A percentile compares a stretch with the other conserved stretches of the same genome.
phyloP scores from a whole-genome alignment of 2,329 filamentous ascomycete species.

The Knufia petricola region DNA sequence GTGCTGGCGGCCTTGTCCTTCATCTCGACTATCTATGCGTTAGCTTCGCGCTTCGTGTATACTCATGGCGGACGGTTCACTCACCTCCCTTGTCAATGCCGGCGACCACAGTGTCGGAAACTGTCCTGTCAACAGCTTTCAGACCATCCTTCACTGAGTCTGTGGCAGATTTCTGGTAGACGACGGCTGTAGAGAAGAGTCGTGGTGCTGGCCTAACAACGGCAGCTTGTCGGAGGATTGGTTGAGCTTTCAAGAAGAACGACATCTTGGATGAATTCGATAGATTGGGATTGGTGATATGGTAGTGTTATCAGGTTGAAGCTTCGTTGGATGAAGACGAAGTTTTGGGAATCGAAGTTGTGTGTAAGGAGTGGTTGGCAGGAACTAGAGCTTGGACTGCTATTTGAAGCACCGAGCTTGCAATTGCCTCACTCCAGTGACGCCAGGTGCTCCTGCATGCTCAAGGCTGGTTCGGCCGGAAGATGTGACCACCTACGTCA shows the following conservation, averaged over 20 bases:
- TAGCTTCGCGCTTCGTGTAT: not conserved
- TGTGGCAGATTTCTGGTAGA: conserved; percentile 41
- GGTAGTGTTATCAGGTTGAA: too few species aligned
- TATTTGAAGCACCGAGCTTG: not conserved
- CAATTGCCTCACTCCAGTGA: not conserved
- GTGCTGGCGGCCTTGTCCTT: conserved; percentile 36
- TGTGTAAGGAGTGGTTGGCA: not conserved
- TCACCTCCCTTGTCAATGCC: conserved; percentile 55
- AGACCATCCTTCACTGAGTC: conserved; percentile 49
- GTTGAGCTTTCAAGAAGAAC: conserved; percentile 26
- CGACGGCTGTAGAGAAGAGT: conserved; percentile 44
- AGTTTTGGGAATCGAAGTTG: not conserved
- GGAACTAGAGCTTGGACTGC: not conserved
- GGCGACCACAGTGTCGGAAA: conserved; percentile 48
- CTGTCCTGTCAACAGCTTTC: conserved; percentile 47
- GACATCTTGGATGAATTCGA: conserved; percentile 26
- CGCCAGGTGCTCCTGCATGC: not conserved
- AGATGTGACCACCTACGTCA: not conserved
- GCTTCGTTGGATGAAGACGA: too few species aligned
- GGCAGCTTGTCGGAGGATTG: conserved; percentile 23
- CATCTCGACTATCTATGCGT: conserved; percentile 38
- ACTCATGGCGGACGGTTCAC: conserved; percentile 25
- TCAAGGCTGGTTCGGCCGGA: not conserved
- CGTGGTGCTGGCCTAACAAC: conserved; percentile 16
- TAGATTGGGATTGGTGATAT: too few species aligned